These are phyloP conservation scores for Bremia lactucae DNA, from an alignment of 352 stramenopile genomes.

Conservation along the genomic window DNA sequence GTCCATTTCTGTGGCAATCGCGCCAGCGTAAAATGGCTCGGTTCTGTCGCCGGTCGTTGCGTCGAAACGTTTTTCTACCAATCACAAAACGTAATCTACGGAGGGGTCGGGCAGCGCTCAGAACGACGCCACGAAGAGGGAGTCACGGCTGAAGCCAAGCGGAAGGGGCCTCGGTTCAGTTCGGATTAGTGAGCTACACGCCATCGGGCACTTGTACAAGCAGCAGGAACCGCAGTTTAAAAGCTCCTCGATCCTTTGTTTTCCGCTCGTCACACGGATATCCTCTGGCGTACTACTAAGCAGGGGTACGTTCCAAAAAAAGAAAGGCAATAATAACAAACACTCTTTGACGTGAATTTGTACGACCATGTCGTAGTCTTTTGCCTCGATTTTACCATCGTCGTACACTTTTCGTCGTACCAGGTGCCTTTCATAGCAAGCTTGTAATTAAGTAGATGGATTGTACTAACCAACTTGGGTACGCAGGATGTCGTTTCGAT, in stretches of 20 bases:
- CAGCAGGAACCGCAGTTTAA: background rate
- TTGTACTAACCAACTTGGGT: slow-evolving; percentile 2
- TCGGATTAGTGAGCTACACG: slow-evolving; percentile 28
- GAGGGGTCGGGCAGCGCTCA: slow-evolving; percentile 4
- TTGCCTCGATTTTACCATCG: no score
- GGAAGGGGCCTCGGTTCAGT: slow-evolving; percentile 24
- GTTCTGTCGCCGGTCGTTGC: slow-evolving; percentile 3
- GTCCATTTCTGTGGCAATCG: no score
- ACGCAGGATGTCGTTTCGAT: slow-evolving; percentile 53
- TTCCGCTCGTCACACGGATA: background rate
- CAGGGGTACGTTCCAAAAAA: no score
- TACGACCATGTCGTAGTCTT: slow-evolving; percentile 1
- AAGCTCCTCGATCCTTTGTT: slow-evolving; percentile 8
- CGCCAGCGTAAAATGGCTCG: slow-evolving; percentile 3
- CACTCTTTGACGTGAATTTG: background rate
- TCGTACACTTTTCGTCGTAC: background rate
- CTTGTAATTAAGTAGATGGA: slow-evolving; percentile 3
- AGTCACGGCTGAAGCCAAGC: slow-evolving; percentile 5
- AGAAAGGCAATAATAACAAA: no score
- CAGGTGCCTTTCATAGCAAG: background rate
- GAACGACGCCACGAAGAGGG: slow-evolving; percentile 10
- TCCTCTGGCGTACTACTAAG: background rate
- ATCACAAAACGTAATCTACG: slow-evolving; percentile 7
- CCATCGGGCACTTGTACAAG: slow-evolving; percentile 4
- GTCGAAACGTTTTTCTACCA: slow-evolving; percentile 11